Evolutionary conservation across 1,284 basidiomycete species (phyloP).

Genomic region (Albatrellus sp.): DNA sequence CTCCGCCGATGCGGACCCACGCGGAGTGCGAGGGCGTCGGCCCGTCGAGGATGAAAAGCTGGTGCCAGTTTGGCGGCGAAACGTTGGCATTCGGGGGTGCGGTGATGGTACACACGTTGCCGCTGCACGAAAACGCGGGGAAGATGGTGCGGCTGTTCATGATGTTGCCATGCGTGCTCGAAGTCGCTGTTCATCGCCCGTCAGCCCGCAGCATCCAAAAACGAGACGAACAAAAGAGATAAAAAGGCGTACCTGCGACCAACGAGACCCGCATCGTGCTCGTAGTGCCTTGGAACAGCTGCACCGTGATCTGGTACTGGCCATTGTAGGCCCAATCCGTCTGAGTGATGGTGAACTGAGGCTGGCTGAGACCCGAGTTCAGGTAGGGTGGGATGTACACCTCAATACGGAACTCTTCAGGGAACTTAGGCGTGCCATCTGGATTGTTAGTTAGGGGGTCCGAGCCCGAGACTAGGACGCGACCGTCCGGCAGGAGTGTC

Average conservation of each 20-base stretch:
- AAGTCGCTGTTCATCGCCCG: conserved; percentile 33
- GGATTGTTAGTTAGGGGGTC: conserved; percentile 46
- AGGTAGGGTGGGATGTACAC: conserved; percentile 69
- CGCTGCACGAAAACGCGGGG: conserved; percentile 50
- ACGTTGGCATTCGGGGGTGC: conserved; percentile 58
- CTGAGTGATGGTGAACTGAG: conserved; percentile 39
- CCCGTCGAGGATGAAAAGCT: conserved; percentile 60
- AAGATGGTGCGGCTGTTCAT: conserved; percentile 64
- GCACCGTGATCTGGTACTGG: conserved; percentile 38
- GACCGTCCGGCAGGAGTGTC: conserved; percentile 50
- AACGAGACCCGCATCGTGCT: conserved; percentile 51
- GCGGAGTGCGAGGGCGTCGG: conserved; percentile 59
- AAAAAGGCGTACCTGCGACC: conserved; percentile 34
- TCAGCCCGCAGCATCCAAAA: conserved; percentile 3
- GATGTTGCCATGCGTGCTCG: conserved; percentile 68
- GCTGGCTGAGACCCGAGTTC: conserved; percentile 40
- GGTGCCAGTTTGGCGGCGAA: conserved; percentile 67
- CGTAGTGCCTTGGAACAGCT: conserved; percentile 42
- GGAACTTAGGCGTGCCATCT: conserved; percentile 27
- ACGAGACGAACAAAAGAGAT: conserved; percentile 1
- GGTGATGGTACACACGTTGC: conserved; percentile 50
- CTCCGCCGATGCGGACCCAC: conserved; percentile 68
- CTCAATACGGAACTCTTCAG: conserved; percentile 66
- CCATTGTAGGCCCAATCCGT: conserved; percentile 52
- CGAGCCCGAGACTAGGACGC: conserved; percentile 61